Base-by-base conservation (phyloP, 345 rosid species). In the Eucalyptus erythrocorys region DNA sequence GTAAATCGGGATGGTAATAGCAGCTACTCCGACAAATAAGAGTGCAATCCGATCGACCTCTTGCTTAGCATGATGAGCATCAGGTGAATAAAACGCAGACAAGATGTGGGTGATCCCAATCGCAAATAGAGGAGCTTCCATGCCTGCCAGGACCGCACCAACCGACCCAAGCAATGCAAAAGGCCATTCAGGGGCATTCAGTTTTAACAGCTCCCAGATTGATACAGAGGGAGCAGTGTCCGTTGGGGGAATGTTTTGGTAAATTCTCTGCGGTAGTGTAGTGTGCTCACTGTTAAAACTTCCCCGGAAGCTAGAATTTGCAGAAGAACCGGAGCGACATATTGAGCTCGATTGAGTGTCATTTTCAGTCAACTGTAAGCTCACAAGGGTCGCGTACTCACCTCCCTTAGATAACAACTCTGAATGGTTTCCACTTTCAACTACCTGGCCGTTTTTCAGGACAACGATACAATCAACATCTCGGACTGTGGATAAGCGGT, bases 161-260 rank as follows among this genome's bases (percentile, higher is more conserved):
- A 93, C 85, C 16, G 98, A 95, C 32, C 98, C 98, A 87, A 96
- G 96, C 87, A 96, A 85, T 42, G 97, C 98, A 86, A 92, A 94
- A 7, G 94, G 95, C 99, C 99, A 94, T 55, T 97, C 98, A 10
- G 98, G 97, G 84, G 97, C 92, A 92, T 96, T 97, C 86, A 96
- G 27, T 89, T 94, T 97, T 50, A 94, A 64, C 30, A 96, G 94
- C 50, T 94, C 93, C 95, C 92, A 93, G 53, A 96, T 94, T 88
- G 95, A 91, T 43, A 94, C 88, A 34, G 85, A 59, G 27, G 91
- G 61, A 86, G 76, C 88, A 47, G 47, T 27, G 30, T 76, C 85
- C 12, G 88, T 6, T 68, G 49, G 48, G 42, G 91, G 87, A 19
- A 91, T 87, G 87, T 88, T 81, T 66, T 90, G 88, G 87, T 87